Conservation (phyloP, 2,329 filamentous ascomycete genomes). For the Talaromyces sp. region DNA sequence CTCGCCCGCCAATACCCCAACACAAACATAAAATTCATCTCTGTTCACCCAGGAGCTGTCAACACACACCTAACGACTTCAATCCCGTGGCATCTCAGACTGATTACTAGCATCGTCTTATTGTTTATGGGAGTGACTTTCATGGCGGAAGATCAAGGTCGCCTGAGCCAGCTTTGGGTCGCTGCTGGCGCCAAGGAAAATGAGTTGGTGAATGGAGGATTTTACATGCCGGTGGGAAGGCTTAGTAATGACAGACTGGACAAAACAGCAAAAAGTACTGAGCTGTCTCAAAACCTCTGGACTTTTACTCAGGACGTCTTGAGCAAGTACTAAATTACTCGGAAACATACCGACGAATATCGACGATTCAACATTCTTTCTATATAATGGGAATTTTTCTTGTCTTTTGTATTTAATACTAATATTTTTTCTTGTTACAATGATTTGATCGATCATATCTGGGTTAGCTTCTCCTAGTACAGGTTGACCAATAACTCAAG, state of each 20-base stretch:
- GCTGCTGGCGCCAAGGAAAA: constrained; percentile 26
- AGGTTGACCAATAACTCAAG: no score
- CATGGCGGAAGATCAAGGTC: constrained; percentile 24
- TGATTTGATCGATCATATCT: background rate
- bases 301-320: constrained; percentile 10
- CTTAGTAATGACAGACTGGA: constrained; percentile 19
- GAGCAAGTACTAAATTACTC: background rate
- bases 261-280: background rate
- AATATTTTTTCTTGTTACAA: background rate
- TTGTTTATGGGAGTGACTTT: constrained; percentile 21
- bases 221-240: constrained; percentile 32
- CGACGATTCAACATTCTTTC: background rate
- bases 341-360: background rate
- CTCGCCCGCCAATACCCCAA: constrained; percentile 37
- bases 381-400: background rate
- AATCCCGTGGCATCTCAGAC: constrained; percentile 9
- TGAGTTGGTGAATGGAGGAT: constrained; percentile 28
- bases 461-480: background rate
- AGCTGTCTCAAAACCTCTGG: constrained; percentile 5
- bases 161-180: constrained; percentile 31
- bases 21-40: constrained; percentile 33
- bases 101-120: background rate
- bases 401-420: background rate
- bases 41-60: constrained; percentile 48
- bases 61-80: constrained; percentile 32